Percentiles rank a stretch among this genome's conserved stretches.
Evolutionary conservation across 2,329 filamentous ascomycete genomes (phyloP).

Genomic region (Penicillium italicum): DNA sequence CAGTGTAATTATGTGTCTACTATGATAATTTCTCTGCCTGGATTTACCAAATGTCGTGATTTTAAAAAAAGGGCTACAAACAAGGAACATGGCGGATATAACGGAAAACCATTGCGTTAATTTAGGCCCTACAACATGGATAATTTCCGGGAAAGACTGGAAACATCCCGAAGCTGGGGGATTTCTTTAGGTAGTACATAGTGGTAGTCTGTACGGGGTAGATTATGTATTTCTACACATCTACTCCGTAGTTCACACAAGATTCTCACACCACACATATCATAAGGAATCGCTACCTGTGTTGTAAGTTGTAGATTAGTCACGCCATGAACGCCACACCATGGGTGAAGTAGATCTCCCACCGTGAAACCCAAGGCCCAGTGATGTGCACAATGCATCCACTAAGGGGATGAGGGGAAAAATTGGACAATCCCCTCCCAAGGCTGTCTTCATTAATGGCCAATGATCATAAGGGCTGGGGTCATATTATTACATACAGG

Average conservation of each 20-base stretch:
- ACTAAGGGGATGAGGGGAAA: slow-evolving; percentile 6
- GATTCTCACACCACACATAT: background rate
- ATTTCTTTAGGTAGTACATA: background rate
- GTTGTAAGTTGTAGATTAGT: no score
- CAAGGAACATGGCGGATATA: background rate
- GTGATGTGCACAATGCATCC: slow-evolving; percentile 20
- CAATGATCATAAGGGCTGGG: slow-evolving; percentile 2
- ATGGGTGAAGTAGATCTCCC: slow-evolving; percentile 14
- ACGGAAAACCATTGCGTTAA: background rate
- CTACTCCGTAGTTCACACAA: background rate
- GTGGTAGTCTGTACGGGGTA: background rate
- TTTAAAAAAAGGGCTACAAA: background rate
- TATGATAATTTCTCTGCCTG: background rate
- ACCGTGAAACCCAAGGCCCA: slow-evolving; percentile 16
- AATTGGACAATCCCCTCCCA: background rate
- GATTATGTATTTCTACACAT: background rate
- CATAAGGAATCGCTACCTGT: background rate
- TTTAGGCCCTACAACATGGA: background rate
- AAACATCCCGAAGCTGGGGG: background rate
- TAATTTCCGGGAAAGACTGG: slow-evolving; percentile 4
- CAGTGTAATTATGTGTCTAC: background rate
- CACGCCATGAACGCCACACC: slow-evolving; percentile 21
- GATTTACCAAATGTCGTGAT: background rate
- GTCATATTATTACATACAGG: slow-evolving; percentile 1
- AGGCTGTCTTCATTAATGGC: background rate